Conservation (phyloP, 345 rosid species). For the Citrus maxima region DNA sequence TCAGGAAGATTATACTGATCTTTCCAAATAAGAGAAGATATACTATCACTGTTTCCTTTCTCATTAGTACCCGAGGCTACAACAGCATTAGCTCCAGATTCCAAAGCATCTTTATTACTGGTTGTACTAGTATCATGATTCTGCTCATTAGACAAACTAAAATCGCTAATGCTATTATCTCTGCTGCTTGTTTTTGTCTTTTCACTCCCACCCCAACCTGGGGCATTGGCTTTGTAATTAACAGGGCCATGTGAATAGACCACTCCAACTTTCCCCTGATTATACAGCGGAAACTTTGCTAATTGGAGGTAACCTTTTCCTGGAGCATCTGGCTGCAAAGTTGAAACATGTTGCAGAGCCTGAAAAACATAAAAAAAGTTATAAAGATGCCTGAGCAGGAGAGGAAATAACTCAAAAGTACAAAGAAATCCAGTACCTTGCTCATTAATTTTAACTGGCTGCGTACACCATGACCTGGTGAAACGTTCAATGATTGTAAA, state of each 20-base stretch:
- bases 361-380: background rate
- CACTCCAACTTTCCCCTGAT: slow-evolving; percentile 34
- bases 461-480: slow-evolving; percentile 28
- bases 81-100: slow-evolving; percentile 17
- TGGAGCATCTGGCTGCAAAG: slow-evolving; percentile 17
- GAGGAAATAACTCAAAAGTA: slow-evolving; percentile 2
- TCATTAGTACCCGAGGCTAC: slow-evolving; percentile 25
- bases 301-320: slow-evolving; percentile 25
- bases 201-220: slow-evolving; percentile 33
- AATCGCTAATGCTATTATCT: slow-evolving; percentile 20
- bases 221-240: slow-evolving; percentile 27
- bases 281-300: slow-evolving; percentile 23
- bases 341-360: slow-evolving; percentile 13
- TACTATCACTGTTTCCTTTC: slow-evolving; percentile 32
- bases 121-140: slow-evolving; percentile 30
- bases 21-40: slow-evolving; percentile 31
- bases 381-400: background rate
- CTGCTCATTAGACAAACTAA: slow-evolving; percentile 25
- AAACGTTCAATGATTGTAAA: slow-evolving; percentile 9
- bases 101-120: slow-evolving; percentile 17
- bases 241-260: slow-evolving; percentile 18
- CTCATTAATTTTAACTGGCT: slow-evolving; percentile 34
- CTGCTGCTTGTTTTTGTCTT: slow-evolving; percentile 34
- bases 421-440: slow-evolving; percentile 28
- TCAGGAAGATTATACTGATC: slow-evolving; percentile 50